phyloP scores from a whole-genome alignment of 768 basidiomycete species.

The Agaricus sinodeliciosus region DNA sequence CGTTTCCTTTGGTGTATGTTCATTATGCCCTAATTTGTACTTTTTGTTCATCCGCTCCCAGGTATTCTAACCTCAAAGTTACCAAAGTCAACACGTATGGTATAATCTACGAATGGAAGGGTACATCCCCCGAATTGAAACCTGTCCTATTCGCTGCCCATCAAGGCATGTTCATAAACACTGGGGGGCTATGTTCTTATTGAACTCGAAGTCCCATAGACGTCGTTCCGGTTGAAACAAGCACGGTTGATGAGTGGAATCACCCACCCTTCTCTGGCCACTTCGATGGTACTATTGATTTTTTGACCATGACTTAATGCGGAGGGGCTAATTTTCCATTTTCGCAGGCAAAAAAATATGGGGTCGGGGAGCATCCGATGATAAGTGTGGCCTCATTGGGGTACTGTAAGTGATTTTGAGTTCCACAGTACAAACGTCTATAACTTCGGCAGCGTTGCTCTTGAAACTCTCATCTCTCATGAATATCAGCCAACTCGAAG shows the following conservation, averaged over 20 bases:
- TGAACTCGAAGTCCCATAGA: constrained; percentile 28
- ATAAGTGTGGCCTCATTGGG: constrained; percentile 71
- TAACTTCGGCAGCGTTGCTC: constrained; percentile 31
- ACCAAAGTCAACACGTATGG: constrained; percentile 75
- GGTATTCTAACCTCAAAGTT: constrained; percentile 51
- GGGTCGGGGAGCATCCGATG: constrained; percentile 72
- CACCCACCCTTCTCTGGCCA: constrained; percentile 59
- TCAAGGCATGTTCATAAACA: constrained; percentile 37
- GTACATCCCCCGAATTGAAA: constrained; percentile 53
- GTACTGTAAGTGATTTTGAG: constrained; percentile 37
- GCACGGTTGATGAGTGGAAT: constrained; percentile 50
- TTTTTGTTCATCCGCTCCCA: constrained; percentile 17
- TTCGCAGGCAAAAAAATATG: constrained; percentile 46
- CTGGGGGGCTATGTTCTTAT: not conserved
- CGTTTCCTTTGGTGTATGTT: constrained; percentile 61
- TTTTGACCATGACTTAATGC: not conserved
- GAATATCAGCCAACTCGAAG: constrained; percentile 61
- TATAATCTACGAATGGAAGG: constrained; percentile 69
- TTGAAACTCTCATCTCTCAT: constrained; percentile 59
- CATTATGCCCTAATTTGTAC: not conserved
- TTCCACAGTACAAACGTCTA: not conserved
- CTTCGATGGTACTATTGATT: constrained; percentile 39
- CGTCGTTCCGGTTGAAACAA: constrained; percentile 60
- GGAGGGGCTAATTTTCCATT: not conserved
- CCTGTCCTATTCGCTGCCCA: constrained; percentile 66